A percentile compares a stretch with the other conserved stretches of the same genome.
Evolutionary conservation across 1,284 basidiomycete species (phyloP).

Genomic region (Tranzscheliella williamsii): DNA sequence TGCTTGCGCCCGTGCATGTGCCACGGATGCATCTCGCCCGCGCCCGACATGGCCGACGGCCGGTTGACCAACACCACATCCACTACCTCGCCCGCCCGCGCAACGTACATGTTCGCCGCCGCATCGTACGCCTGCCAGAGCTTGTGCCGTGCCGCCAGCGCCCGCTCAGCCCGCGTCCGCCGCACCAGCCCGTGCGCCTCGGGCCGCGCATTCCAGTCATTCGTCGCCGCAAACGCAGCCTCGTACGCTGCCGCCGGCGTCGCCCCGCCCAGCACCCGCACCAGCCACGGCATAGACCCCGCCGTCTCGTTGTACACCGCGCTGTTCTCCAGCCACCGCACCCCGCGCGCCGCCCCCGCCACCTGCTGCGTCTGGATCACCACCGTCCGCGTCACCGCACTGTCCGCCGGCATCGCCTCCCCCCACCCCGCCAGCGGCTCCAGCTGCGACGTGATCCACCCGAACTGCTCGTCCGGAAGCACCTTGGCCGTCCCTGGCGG

Average conservation of each 20-base stretch:
- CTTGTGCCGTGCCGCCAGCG: not conserved
- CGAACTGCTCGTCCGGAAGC: slow-evolving; percentile 25
- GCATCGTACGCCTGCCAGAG: slow-evolving; percentile 14
- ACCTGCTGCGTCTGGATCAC: slow-evolving; percentile 39
- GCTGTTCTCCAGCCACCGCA: slow-evolving; percentile 26
- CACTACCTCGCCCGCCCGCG: slow-evolving; percentile 21
- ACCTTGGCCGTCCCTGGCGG: not conserved
- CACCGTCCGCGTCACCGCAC: slow-evolving; percentile 30
- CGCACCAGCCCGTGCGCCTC: not conserved
- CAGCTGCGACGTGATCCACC: slow-evolving; percentile 24
- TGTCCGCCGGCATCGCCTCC: slow-evolving; percentile 14
- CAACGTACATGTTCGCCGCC: slow-evolving; percentile 24
- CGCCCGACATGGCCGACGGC: not conserved
- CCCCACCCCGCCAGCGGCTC: slow-evolving; percentile 15
- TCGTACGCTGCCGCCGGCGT: slow-evolving; percentile 1
- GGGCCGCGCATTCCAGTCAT: not conserved
- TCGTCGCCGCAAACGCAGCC: not conserved
- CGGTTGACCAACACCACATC: slow-evolving; percentile 48
- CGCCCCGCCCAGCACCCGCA: slow-evolving; percentile 18
- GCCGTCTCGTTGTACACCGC: slow-evolving; percentile 6
- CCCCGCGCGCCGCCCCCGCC: slow-evolving; percentile 11
- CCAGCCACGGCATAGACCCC: slow-evolving; percentile 21
- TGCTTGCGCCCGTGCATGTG: slow-evolving; percentile 44
- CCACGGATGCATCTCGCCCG: slow-evolving; percentile 44
- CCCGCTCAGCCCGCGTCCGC: not conserved